A percentile compares a stretch with the other conserved stretches of the same genome.
Evolutionary conservation across 2,329 filamentous ascomycete species (phyloP).

Genomic region (Colletotrichum acutatum): DNA sequence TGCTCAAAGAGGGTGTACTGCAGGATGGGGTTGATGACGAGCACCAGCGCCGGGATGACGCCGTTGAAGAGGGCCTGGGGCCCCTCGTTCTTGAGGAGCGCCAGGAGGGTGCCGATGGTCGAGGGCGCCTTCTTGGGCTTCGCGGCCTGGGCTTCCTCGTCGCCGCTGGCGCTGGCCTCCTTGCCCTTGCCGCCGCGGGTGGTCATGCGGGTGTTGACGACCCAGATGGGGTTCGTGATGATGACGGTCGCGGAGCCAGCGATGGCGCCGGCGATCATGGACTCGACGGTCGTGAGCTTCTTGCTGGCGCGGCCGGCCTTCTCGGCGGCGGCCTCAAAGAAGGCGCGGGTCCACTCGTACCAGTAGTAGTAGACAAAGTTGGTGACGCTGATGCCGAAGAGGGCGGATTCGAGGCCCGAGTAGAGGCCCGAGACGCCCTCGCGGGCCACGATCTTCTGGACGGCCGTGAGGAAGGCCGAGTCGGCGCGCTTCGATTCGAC

Average conservation of each 20-base stretch:
- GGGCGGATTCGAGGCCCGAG: conserved; percentile 89
- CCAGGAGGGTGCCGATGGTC: conserved; percentile 83
- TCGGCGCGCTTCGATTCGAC: conserved; percentile 96
- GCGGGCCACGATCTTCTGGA: conserved; percentile 87
- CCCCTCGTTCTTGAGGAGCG: conserved; percentile 86
- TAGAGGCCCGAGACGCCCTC: conserved; percentile 93
- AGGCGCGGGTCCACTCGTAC: conserved; percentile 96
- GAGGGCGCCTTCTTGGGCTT: conserved; percentile 66
- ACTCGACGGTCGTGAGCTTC: conserved; percentile 91
- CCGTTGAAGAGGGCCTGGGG: conserved; percentile 88
- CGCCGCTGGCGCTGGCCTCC: conserved; percentile 1
- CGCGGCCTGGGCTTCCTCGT: conserved; percentile 55
- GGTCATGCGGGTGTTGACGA: conserved; percentile 98
- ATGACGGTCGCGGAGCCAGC: conserved; percentile 95
- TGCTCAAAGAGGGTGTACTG: conserved; percentile 99
- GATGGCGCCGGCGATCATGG: conserved; percentile 94
- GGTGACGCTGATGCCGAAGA: conserved; percentile 97
- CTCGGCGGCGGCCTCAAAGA: conserved; percentile 83
- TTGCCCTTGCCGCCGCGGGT: conserved; percentile 72
- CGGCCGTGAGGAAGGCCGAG: conserved; percentile 84
- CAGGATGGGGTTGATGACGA: conserved; percentile 97
- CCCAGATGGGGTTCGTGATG: conserved; percentile 99
- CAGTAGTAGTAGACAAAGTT: conserved; percentile 99
- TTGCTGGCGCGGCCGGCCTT: conserved; percentile 78
- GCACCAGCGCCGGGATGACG: conserved; percentile 89